Base-by-base conservation (phyloP, 306 rosid species). In the Citrullus colocynthis region DNA sequence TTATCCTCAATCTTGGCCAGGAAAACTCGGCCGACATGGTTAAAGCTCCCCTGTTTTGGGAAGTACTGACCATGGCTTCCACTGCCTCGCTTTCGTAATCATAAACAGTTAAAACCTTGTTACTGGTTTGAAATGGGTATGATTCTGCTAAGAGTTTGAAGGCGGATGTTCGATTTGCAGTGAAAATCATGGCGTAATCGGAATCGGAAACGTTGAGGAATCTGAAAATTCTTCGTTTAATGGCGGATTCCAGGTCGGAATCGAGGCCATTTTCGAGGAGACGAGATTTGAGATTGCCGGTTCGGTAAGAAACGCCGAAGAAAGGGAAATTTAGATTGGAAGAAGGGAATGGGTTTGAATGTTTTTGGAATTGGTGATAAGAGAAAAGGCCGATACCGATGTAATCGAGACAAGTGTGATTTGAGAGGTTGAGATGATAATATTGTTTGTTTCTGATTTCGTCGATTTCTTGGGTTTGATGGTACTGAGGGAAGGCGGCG, bases 301-400 rank as follows among this genome's bases (percentile, higher is more conserved):
- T 85, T 83, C 84, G 88, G 83, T 84, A 85, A 7, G 93, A 89
- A 72, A 90, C 66, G 28, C 91, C 83, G 48, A 92, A 95, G 82
- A 90, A 95, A 1, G 98, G 98, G 79, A 86, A 82, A 63, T 83
- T 83, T 2, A 85, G 63, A 64, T 56, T 83, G 21, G 30, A 79
- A 5, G 74, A 37, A 3, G 92, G 82, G 56, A 58, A 34, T 63
- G 83, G 81, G 42, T 73, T 9, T 8, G 80, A 82, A 12, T 81
- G 87, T 77, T 82, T 77, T 73, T 90, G 94, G 10, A 85, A 67
- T 74, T 94, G 98, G 62, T 87, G 86, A 32, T 86, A 82, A 2
- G 97, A 94, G 88, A 90, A 95, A 59, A 95, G 97, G 75, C 98
- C 98, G 61, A 90, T 88, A 39, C 98, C 98, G 48, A 95, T 88